Conservation (phyloP, 169 alveolate genomes). For the Eimeria mitis region DNA sequence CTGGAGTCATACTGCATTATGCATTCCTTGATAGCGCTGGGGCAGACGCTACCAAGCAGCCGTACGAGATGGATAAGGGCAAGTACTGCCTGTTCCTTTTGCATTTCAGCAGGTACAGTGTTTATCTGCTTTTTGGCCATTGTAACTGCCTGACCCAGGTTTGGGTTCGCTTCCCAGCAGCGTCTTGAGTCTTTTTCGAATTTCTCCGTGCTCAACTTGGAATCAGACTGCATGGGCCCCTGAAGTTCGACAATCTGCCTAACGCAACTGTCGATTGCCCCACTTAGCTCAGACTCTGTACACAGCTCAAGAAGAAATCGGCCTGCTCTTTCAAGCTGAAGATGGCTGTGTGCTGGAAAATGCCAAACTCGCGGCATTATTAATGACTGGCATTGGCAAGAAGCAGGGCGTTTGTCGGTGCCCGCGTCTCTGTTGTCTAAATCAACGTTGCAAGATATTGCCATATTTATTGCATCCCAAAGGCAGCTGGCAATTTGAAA, state of each 20-base stretch:
- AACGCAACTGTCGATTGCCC: slow-evolving; percentile 57
- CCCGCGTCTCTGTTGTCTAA: background rate
- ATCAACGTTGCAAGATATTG: background rate
- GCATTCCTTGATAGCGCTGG: slow-evolving; percentile 38
- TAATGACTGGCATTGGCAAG: background rate
- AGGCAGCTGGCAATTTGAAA: slow-evolving; percentile 48
- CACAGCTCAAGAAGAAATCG: background rate
- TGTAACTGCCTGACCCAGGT: background rate
- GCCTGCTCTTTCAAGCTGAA: slow-evolving; percentile 5
- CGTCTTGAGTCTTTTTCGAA: background rate
- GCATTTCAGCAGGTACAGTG: background rate
- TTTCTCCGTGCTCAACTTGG: background rate
- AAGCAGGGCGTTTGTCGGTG: background rate
- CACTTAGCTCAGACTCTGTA: background rate
- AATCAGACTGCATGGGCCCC: background rate
- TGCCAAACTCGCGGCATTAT: slow-evolving; percentile 17
- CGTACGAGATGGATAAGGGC: slow-evolving; percentile 8
- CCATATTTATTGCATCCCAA: slow-evolving; percentile 1
- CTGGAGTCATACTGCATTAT: slow-evolving; percentile 17
- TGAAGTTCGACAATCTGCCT: slow-evolving; percentile 31
- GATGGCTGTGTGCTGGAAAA: slow-evolving; percentile 2
- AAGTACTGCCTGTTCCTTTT: slow-evolving; percentile 17
- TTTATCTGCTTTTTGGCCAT: slow-evolving; percentile 7
- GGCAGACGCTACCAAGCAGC: slow-evolving; percentile 22
- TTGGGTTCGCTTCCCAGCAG: background rate